Evolutionary conservation across 352 stramenopile species (phyloP), one percentile per base, ranked within the genome.

Genomic region (Phytophthora citricola): DNA sequence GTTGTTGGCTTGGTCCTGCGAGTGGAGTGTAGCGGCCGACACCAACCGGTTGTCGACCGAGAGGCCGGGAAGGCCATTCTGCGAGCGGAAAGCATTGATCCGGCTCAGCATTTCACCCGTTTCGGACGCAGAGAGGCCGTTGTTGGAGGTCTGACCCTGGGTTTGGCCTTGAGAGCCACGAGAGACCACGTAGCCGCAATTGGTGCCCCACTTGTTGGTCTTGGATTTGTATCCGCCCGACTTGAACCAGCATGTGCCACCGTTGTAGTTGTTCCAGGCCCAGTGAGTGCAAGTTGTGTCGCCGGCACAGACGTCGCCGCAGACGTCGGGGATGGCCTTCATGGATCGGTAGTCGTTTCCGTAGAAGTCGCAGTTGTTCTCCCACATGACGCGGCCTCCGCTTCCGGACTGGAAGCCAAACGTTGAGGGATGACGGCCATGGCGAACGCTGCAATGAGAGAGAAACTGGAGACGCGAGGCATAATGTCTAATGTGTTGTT

Each of bases 11-110:
- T 83, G 68, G 58, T 85, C 74, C 27, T 79, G 66, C 3, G 79
- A 83, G 56, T 88, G 76, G 8, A 67, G 22, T 24, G 63, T 57
- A n/a, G 79, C 79, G 3, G 79, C 75, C 0, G 38, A 52, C 8
- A 66, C 46, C 20, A 88, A 64, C 20, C 65, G 70, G n/a, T 49
- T 63, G 69, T 85, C 73, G 36, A 76, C 71, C 17, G 58, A 78
- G 32, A 88, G 68, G 20, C 63, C 58, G 10, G 46, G 15, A 11
- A 77, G 60, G 12, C 73, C 73, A 9, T 76, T 59, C 43, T 79
- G 65, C 8, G 60, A 49, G 14, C 81, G 76, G 60, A 87, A 83
- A 15, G 41, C 43, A 50, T 90, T 90, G 22, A 90, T 78, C 6
- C 53, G 48, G 15, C 50, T 53, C 26, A 90, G 54, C 81, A 90